These are phyloP conservation scores for Serendipita vermifera DNA, from an alignment of 768 basidiomycete genomes.

Conservation along the genomic window DNA sequence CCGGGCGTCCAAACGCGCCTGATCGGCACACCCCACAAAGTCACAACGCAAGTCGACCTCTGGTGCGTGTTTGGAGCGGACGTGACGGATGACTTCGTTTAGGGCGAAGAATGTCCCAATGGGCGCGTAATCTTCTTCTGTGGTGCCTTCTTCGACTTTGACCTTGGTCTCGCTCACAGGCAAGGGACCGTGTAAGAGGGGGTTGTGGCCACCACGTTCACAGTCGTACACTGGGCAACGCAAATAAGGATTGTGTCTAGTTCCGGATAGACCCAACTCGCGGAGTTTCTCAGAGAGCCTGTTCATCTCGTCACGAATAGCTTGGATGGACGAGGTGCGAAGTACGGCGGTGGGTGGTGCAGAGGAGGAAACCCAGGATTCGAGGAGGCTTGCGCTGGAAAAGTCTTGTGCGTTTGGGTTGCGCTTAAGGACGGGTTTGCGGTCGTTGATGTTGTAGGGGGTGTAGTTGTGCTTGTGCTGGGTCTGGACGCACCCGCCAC, in stretches of 20 bases:
- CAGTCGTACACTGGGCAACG: not conserved
- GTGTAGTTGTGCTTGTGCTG: not conserved
- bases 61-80: not conserved
- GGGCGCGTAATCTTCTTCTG: too few relatives aligned
- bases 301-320: not conserved
- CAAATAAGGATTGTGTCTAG: not conserved
- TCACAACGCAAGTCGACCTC: not conserved
- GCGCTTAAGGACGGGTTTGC: not conserved
- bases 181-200: not conserved
- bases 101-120: not conserved
- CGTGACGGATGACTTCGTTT: conserved; percentile 1
- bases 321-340: not conserved
- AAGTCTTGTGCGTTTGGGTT: not conserved
- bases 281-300: not conserved
- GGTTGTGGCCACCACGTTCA: not conserved
- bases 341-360: not conserved
- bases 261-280: not conserved
- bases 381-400: not conserved
- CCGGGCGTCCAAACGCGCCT: not conserved
- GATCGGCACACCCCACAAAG: not conserved
- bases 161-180: not conserved
- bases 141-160: not conserved
- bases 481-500: too few relatives aligned
- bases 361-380: not conserved
- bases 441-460: not conserved